Conservation (phyloP, 169 alveolate genomes). For the Cryptosporidium sp. region DNA sequence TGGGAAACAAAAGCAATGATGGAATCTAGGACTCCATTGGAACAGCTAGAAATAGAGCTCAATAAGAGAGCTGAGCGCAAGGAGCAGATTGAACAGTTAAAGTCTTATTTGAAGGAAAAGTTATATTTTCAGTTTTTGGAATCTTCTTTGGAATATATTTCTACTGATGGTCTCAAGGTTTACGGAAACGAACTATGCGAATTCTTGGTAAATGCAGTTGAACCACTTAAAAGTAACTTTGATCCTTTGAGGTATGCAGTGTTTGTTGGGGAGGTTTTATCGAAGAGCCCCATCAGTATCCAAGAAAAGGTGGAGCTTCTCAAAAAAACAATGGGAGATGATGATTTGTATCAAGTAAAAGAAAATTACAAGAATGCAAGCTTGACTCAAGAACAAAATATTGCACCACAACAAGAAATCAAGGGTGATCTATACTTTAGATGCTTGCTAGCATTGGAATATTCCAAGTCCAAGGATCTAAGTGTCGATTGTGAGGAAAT, state of each 20-base stretch:
- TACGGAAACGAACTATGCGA: not conserved
- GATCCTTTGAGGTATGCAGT: conserved; percentile 56
- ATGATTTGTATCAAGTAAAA: conserved; percentile 13
- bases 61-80: conserved; percentile 8
- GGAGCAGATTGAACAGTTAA: conserved; percentile 32
- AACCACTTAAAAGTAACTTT: conserved; percentile 47
- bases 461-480: not conserved
- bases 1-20: not conserved
- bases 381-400: conserved; percentile 46
- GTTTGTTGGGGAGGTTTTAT: conserved; percentile 49
- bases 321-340: not conserved
- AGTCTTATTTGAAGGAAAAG: conserved; percentile 32
- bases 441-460: conserved; percentile 36
- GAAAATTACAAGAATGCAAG: conserved; percentile 34
- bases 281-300: not conserved
- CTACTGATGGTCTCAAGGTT: not conserved
- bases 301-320: conserved; percentile 12
- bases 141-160: conserved; percentile 16
- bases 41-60: conserved; percentile 50
- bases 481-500: conserved; percentile 44
- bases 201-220: conserved; percentile 33
- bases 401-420: conserved; percentile 58
- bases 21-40: conserved; percentile 49
- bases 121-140: conserved; percentile 60
- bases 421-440: conserved; percentile 54